Percentiles rank a stretch among this genome's conserved stretches.
phyloP scores from a whole-genome alignment of 2,329 filamentous ascomycete genomes.

The Malbranchea zuffiana region DNA sequence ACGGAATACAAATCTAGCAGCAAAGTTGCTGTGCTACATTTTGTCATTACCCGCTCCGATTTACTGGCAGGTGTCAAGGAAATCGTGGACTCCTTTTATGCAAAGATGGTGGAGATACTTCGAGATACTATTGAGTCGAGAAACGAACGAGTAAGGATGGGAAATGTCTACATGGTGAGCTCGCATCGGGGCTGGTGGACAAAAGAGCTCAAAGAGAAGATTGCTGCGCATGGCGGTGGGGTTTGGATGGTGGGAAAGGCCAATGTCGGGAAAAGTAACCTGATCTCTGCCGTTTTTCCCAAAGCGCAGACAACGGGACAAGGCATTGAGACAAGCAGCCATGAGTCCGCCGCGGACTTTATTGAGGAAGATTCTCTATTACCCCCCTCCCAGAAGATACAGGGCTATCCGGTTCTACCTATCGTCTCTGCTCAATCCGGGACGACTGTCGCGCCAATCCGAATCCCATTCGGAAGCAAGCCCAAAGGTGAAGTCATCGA shows the following conservation, averaged over 20 bases:
- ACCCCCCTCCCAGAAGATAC: constrained; percentile 63
- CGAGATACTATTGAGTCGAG: constrained; percentile 61
- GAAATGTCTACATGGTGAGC: constrained; percentile 79
- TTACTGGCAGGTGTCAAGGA: constrained; percentile 72
- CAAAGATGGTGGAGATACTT: constrained; percentile 67
- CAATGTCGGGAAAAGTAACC: constrained; percentile 90
- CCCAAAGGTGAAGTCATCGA: constrained; percentile 79
- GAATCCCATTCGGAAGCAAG: constrained; percentile 75
- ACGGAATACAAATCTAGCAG: constrained; percentile 56
- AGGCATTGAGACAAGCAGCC: neutral
- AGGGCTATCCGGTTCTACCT: constrained; percentile 71
- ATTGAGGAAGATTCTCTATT: constrained; percentile 45
- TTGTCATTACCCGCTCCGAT: constrained; percentile 83
- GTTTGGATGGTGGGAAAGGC: constrained; percentile 97
- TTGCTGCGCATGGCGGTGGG: constrained; percentile 71
- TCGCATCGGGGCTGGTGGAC: constrained; percentile 87
- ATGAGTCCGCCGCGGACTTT: neutral
- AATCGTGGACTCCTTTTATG: constrained; percentile 76
- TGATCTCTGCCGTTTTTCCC: constrained; percentile 81
- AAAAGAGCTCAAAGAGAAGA: constrained; percentile 69
- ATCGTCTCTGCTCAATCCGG: constrained; percentile 77
- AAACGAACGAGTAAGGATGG: constrained; percentile 63
- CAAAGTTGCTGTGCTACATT: constrained; percentile 70
- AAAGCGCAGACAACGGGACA: constrained; percentile 35
- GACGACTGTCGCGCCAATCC: constrained; percentile 89